Base-by-base conservation (phyloP, 805 yeast genomes). In the Saccharomycopsis guyanensis region DNA sequence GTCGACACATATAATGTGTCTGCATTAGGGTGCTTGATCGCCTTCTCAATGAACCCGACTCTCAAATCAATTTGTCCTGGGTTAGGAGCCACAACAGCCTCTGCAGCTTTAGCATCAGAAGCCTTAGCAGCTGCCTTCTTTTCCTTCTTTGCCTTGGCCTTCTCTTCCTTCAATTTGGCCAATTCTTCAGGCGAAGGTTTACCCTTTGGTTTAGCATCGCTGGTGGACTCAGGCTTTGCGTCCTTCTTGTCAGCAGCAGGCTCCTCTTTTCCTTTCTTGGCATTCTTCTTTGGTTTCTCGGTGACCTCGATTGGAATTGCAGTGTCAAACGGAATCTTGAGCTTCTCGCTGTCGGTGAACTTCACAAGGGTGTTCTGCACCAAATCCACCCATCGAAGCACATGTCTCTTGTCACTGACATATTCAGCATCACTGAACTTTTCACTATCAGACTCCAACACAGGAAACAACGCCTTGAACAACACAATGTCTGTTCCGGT, bases 31-130 rank as follows among this genome's bases (percentile, higher is more conserved):
- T 93, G 99, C 66, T 86, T 86, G 60, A 86, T 73, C 45, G 97
- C 96, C 71, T 94, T 93, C 70, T 91, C 88, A 60, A 93, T 93
- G 73, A 82, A 87, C 45, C 99, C 99, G 53, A 93, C 96, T 63
- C 95, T 80, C 68, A 93, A 79, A 63, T 89, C 97, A 61, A 93
- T 79, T 73, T 81, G 70, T 16, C 95, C 76, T 48, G 97, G 96
- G 57, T 71, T 72, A 56, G 91, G 82, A 45, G 85, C 82, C 29
- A 72, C 81, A 49, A 70, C 76, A 38, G 18, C 19, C 13, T 27
- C 32, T 8, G 37, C 37, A 44, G 66, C 66, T 40, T 60, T 61
- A 53, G 61, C 55, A 49, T 73, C 70, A 35, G 70, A 71, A 41
- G 63, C 64, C 59, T 22, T 73, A 19, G 78, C 78, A 55, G 73